A percentile compares a stretch with the other conserved stretches of the same genome.
phyloP scores from a whole-genome alignment of 2,329 filamentous ascomycete genomes.

The Teratosphaeria destructans region DNA sequence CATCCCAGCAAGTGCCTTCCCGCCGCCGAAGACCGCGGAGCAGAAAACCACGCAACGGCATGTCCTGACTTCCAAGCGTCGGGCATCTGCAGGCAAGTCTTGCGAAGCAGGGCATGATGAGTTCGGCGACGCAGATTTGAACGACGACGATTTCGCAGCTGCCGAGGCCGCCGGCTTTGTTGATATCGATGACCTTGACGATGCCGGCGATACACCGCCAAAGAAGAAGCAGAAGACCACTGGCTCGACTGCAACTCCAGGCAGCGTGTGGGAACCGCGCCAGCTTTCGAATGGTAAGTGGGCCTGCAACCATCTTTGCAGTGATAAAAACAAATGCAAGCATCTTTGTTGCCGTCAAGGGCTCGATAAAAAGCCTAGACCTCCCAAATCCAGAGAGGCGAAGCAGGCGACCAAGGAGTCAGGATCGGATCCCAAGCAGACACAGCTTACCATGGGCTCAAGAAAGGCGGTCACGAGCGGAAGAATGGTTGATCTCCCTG shows the following conservation, averaged over 20 bases:
- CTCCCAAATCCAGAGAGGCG: constrained; percentile 29
- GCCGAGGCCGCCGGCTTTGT: constrained; percentile 36
- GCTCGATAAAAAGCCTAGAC: constrained; percentile 51
- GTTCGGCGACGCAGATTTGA: constrained; percentile 43
- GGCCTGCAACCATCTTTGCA: constrained; percentile 63
- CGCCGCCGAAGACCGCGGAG: constrained; percentile 12
- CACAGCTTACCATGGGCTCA: constrained; percentile 15
- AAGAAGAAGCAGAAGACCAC: constrained; percentile 7
- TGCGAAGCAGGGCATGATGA: constrained; percentile 29
- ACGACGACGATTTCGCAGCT: constrained; percentile 43
- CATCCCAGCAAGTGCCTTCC: constrained; percentile 38
- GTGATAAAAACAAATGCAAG: constrained; percentile 52
- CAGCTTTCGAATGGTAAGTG: constrained; percentile 60
- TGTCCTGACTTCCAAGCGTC: constrained; percentile 16
- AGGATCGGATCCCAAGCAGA: constrained; percentile 17
- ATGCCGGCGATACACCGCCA: constrained; percentile 5
- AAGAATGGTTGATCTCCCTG: not conserved
- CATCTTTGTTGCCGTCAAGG: constrained; percentile 66
- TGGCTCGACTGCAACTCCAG: not conserved
- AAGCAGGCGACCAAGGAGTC: constrained; percentile 15
- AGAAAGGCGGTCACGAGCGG: constrained; percentile 9
- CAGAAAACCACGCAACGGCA: not conserved
- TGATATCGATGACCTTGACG: constrained; percentile 43
- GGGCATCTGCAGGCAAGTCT: constrained; percentile 4
- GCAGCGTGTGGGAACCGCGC: constrained; percentile 29